Percentiles rank a stretch among this genome's conserved stretches.
Evolutionary conservation across 1,284 basidiomycete species (phyloP).

Genomic region (Neolentinus lepideus): DNA sequence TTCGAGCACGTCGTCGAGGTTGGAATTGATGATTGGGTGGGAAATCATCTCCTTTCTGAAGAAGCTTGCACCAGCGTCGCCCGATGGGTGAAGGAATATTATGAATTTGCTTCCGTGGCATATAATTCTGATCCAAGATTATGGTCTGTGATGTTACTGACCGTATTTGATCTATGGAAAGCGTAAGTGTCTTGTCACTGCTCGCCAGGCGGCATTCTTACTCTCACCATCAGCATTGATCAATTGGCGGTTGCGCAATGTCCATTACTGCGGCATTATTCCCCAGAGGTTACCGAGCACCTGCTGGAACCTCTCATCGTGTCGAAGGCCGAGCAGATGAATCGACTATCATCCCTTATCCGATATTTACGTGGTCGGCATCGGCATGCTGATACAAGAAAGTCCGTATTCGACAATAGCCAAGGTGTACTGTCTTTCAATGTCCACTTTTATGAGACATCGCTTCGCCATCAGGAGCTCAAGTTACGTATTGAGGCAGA

Average conservation of each 20-base stretch:
- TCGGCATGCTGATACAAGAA: background rate
- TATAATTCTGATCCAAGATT: constrained; percentile 2
- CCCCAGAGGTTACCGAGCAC: constrained; percentile 6
- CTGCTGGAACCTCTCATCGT: constrained; percentile 1
- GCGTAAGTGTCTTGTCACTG: too few relatives aligned
- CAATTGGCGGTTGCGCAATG: constrained; percentile 1
- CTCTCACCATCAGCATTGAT: constrained; percentile 5
- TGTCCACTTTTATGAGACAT: background rate
- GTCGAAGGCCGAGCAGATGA: background rate
- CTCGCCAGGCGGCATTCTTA: too few relatives aligned
- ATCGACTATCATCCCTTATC: background rate
- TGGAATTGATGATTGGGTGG: constrained; percentile 1
- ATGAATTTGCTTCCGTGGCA: background rate
- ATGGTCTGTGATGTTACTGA: constrained; percentile 10
- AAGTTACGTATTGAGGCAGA: background rate
- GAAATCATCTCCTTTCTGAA: background rate
- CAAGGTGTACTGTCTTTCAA: background rate
- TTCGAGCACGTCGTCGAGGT: constrained; percentile 2
- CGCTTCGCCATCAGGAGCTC: background rate
- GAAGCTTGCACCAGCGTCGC: background rate
- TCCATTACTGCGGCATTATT: constrained; percentile 8
- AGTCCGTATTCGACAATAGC: background rate
- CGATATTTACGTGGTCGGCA: background rate
- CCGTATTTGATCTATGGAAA: constrained; percentile 9
- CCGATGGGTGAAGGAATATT: background rate